Conservation (phyloP, 768 basidiomycete genomes). For the Cytidiella melzeri region DNA sequence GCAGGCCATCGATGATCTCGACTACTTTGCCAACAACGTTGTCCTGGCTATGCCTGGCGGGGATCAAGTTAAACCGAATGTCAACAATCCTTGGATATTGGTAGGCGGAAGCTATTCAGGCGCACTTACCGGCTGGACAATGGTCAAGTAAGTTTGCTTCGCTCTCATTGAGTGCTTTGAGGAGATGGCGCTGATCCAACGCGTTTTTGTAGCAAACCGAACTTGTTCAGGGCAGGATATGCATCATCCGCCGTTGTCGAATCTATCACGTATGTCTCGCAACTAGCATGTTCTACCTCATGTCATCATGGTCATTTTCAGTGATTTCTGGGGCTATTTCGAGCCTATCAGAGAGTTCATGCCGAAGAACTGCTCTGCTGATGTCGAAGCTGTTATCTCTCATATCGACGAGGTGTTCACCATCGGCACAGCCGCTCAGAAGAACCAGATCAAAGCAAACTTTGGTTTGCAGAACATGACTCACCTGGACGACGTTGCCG, state of each 20-base stretch:
- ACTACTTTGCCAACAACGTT: slow-evolving; percentile 62
- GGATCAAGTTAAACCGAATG: slow-evolving; percentile 49
- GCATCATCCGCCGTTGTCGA: slow-evolving; percentile 63
- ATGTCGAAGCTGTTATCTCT: slow-evolving; percentile 56
- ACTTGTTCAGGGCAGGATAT: slow-evolving; percentile 58
- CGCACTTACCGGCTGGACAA: slow-evolving; percentile 53
- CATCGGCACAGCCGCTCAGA: slow-evolving; percentile 37
- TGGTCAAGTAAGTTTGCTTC: slow-evolving; percentile 49
- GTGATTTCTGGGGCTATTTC: slow-evolving; percentile 67
- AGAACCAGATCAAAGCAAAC: slow-evolving; percentile 45
- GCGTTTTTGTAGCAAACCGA: slow-evolving; percentile 41
- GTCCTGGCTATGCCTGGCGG: slow-evolving; percentile 64
- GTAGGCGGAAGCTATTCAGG: slow-evolving; percentile 41
- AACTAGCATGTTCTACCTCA: neutral
- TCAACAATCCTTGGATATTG: slow-evolving; percentile 34
- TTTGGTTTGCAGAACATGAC: slow-evolving; percentile 54
- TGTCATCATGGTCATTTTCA: too few relatives aligned
- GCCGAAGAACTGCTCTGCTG: slow-evolving; percentile 69
- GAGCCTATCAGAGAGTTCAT: slow-evolving; percentile 64
- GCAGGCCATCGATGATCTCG: slow-evolving; percentile 70
- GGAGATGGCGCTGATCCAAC: neutral
- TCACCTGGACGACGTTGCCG: slow-evolving; percentile 64
- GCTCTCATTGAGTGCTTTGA: neutral
- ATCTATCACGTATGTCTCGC: slow-evolving; percentile 37
- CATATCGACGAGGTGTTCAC: slow-evolving; percentile 56